These are phyloP conservation scores for Dillenia suffruticosa DNA, from an alignment of 164 flowering plant species.

Conservation along the genomic window DNA sequence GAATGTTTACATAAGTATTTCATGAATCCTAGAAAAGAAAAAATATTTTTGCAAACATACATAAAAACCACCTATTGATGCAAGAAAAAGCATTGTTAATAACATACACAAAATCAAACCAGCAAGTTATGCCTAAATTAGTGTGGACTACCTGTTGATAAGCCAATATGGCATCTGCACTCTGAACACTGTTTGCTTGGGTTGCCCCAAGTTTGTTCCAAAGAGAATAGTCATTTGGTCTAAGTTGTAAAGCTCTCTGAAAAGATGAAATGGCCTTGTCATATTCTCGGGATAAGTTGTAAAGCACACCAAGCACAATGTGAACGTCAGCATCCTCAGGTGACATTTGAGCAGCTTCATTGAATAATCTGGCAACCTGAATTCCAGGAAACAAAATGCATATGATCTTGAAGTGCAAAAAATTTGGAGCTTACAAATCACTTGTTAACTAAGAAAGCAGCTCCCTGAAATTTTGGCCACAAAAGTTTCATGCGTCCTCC, in stretches of 20 bases:
- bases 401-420: neutral
- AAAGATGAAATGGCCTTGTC: slow-evolving; percentile 86
- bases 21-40: too few relatives aligned
- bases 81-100: too few relatives aligned
- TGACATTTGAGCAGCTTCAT: slow-evolving; percentile 82
- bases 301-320: slow-evolving; percentile 88
- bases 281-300: slow-evolving; percentile 85
- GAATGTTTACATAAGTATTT: too few relatives aligned
- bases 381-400: slow-evolving; percentile 3
- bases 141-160: slow-evolving; percentile 69
- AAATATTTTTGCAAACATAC: too few relatives aligned
- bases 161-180: slow-evolving; percentile 92
- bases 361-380: slow-evolving; percentile 75
- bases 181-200: slow-evolving; percentile 96
- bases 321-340: slow-evolving; percentile 98
- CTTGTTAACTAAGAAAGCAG: too few relatives aligned
- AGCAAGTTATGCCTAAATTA: too few relatives aligned
- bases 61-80: too few relatives aligned
- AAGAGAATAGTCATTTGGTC: slow-evolving; percentile 92
- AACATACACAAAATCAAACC: too few relatives aligned
- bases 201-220: slow-evolving; percentile 99
- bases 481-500: too few relatives aligned
- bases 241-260: slow-evolving; percentile 76
- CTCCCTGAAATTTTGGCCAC: too few relatives aligned
- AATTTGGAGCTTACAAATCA: too few relatives aligned